Percentiles rank a stretch among this genome's conserved stretches.
These are phyloP conservation scores for Trichoderma guizhouense DNA, from an alignment of 2,329 filamentous ascomycete species.

Conservation along the genomic window DNA sequence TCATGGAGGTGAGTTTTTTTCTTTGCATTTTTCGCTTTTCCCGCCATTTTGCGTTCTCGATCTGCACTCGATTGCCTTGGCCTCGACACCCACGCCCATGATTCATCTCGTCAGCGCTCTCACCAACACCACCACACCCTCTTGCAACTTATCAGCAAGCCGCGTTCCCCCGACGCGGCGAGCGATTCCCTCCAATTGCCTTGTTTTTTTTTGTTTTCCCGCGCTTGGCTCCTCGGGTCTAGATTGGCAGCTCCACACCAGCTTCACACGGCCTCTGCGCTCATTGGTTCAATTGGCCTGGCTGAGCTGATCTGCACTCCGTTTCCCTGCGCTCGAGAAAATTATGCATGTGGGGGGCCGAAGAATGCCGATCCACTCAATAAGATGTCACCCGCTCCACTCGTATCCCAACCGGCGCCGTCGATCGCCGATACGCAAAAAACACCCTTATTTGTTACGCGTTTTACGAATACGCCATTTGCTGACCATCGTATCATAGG, in stretches of 20 bases:
- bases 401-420: not conserved
- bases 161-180: not conserved
- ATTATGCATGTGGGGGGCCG: constrained; percentile 23
- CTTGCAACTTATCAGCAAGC: constrained; percentile 16
- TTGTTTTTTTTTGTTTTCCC: constrained; percentile 22
- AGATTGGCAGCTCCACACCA: constrained; percentile 36
- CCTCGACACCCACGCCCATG: not conserved
- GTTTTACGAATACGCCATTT: not conserved
- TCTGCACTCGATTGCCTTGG: not conserved
- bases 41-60: not conserved
- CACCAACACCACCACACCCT: not conserved
- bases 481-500: constrained; percentile 41
- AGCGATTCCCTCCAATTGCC: constrained; percentile 19
- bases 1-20: constrained; percentile 70
- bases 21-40: not conserved
- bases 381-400: constrained; percentile 23
- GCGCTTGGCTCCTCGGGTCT: constrained; percentile 28
- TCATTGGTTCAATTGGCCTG: constrained; percentile 28
- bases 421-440: constrained; percentile 14
- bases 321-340: constrained; percentile 7
- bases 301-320: constrained; percentile 1
- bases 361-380: constrained; percentile 26
- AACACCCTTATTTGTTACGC: not conserved
- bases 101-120: not conserved
- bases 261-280: constrained; percentile 26